Evolutionary conservation across 139 green algal species (phyloP).

Genomic region (Micromonas pusilla): DNA sequence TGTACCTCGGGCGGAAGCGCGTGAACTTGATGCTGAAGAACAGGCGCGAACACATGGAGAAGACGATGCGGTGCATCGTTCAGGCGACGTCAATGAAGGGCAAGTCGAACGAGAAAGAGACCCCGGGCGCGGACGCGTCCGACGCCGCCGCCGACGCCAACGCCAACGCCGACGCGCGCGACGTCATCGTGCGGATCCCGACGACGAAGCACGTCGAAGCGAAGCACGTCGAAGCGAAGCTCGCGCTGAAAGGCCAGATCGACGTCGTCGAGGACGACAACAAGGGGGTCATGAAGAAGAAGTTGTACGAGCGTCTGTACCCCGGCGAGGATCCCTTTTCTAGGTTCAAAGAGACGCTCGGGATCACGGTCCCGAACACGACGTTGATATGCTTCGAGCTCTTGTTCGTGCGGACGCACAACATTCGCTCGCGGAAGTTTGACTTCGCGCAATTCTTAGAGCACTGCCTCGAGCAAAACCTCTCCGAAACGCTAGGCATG

Average conservation of each 20-base stretch:
- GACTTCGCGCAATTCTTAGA: background rate
- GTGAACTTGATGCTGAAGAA: background rate
- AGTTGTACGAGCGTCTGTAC: too few species aligned
- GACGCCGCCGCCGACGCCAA: too few species aligned
- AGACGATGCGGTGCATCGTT: background rate
- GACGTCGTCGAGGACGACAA: too few species aligned
- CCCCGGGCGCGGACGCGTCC: too few species aligned
- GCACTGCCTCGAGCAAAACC: background rate
- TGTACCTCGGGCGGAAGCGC: background rate
- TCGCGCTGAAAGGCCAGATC: too few species aligned
- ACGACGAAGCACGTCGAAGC: too few species aligned
- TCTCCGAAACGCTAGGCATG: background rate
- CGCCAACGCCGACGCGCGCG: too few species aligned
- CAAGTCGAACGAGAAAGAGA: too few species aligned
- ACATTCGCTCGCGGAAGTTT: background rate
- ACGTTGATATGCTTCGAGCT: background rate
- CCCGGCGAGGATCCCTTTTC: too few species aligned
- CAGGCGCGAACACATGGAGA: background rate
- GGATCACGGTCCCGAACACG: background rate
- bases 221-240: too few species aligned
- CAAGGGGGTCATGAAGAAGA: too few species aligned
- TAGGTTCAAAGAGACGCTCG: background rate
- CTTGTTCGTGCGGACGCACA: background rate
- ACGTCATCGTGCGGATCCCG: too few species aligned
- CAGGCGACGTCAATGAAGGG: background rate